Conservation (phyloP, 2,329 filamentous ascomycete genomes). For the Pseudocercospora fuligena region DNA sequence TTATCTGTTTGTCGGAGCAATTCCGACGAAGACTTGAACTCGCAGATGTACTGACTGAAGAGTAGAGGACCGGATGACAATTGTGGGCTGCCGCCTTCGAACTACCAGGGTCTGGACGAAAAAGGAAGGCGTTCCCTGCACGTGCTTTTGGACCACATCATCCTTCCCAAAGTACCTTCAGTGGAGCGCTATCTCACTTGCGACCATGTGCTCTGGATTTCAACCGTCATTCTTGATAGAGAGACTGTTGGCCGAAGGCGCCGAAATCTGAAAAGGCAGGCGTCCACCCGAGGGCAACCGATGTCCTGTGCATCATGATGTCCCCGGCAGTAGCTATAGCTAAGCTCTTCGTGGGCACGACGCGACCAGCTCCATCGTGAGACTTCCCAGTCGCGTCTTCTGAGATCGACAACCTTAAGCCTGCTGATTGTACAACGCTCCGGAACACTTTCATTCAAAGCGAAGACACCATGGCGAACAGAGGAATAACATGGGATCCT, state of each 20-base stretch:
- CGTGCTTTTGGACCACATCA: background rate
- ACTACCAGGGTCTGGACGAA: background rate
- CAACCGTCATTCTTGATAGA: background rate
- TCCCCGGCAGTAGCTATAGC: background rate
- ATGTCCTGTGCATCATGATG: no score
- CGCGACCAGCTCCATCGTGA: background rate
- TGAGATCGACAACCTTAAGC: background rate
- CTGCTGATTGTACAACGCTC: background rate
- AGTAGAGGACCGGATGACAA: background rate
- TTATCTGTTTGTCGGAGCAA: no score
- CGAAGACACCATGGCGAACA: constrained; percentile 21
- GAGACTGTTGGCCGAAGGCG: background rate
- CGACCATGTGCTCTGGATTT: no score
- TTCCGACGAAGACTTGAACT: no score
- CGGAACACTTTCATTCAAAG: no score
- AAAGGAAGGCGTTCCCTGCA: background rate
- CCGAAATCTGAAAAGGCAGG: background rate
- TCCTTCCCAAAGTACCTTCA: background rate
- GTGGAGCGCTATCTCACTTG: background rate
- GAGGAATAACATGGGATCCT: constrained; percentile 19
- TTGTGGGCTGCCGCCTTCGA: background rate
- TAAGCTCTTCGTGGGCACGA: background rate
- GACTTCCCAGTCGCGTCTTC: background rate
- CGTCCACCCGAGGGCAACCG: background rate
- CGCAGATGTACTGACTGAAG: background rate